Evolutionary conservation across 345 rosid species (phyloP), one percentile per base, ranked within the genome.

Genomic region (Excoecaria cochinchinensis): DNA sequence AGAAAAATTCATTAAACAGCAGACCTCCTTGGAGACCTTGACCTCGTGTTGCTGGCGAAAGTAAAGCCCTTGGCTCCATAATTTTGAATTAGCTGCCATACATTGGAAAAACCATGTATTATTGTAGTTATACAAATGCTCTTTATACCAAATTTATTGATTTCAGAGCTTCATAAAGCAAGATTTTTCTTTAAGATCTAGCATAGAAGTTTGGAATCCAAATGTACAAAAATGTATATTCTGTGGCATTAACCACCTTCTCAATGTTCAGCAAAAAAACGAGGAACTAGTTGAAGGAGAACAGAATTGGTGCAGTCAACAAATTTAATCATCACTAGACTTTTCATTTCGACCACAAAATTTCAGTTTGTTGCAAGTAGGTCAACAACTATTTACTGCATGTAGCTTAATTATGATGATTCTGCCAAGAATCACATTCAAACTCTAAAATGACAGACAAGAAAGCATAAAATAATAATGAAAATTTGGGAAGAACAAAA

Each of bases 11-110:
- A 24, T 10, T 31, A 17, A 77, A 63, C 70, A 77, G 69, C 88
- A 57, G 46, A 94, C 98, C 98, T 93, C 95, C 81, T 88, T 89
- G 15, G 91, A 76, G 61, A 87, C 40, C 69, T 75, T 76, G 68
- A 25, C 57, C 52, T 67, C 75, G 46, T 53, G 55, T n/a, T 75
- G 42, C 69, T 78, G 75, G 38, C 53, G 74, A 38, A 95, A 86
- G 85, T 76, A 95, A 78, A 95, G 89, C 68, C 97, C 97, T 73
- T 81, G 79, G 58, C 85, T 85, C 97, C 97, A 92, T 76, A 86
- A 70, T 79, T 89, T 88, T 53, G 97, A 87, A 76, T 76, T 82
- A 81, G 93, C 99, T 95, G 85, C 83, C 74, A 73, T 81, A 70
- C 69, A 74, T 22, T 5, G 70, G 42, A 59, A 71, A 76, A 46